A percentile compares a stretch with the other conserved stretches of the same genome.
Evolutionary conservation across 495 filamentous ascomycete species (phyloP).

Genomic region (Penicillium antarcticum): DNA sequence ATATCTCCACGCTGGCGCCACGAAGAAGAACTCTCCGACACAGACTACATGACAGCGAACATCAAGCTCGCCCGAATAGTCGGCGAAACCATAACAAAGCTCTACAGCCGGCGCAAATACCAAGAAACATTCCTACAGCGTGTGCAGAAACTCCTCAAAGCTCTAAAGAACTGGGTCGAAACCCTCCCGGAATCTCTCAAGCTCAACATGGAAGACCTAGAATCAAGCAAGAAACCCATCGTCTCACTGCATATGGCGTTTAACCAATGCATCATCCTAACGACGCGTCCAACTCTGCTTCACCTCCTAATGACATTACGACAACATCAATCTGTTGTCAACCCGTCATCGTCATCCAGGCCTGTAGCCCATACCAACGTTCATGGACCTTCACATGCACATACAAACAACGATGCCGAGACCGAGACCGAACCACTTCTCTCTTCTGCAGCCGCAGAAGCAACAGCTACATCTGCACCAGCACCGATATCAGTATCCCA

Average conservation of each 20-base stretch:
- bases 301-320: constrained; percentile 39
- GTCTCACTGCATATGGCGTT: constrained; percentile 42
- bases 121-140: constrained; percentile 42
- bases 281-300: constrained; percentile 40
- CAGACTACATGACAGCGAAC: constrained; percentile 38
- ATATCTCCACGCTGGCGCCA: constrained; percentile 32
- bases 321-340: constrained; percentile 11
- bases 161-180: constrained; percentile 44
- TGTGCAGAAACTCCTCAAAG: constrained; percentile 41
- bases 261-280: constrained; percentile 42
- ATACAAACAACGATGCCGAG: background rate
- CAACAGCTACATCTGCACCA: no score
- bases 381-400: background rate
- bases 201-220: constrained; percentile 36
- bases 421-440: background rate
- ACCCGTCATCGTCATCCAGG: no score
- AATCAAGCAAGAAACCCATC: constrained; percentile 36
- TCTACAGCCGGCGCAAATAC: constrained; percentile 44
- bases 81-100: constrained; percentile 38
- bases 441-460: no score
- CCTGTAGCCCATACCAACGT: background rate
- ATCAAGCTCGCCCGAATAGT: constrained; percentile 41
- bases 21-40: constrained; percentile 41
- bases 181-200: constrained; percentile 39
- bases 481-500: constrained; percentile 27